Base-by-base conservation (phyloP, 345 rosid genomes). In the Brassica incana region DNA sequence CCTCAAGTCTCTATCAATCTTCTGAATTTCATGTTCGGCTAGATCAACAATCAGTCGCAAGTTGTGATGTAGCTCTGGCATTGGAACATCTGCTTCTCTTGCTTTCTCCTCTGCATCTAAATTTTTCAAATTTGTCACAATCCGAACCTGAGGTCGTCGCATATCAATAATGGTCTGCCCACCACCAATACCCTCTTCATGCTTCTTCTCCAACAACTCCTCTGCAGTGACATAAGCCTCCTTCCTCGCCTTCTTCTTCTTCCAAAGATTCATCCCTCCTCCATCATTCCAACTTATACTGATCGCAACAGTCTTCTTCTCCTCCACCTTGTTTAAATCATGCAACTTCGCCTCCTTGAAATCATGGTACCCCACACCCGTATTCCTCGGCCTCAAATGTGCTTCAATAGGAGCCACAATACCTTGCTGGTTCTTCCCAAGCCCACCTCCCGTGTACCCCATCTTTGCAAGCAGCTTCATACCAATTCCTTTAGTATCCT, bases 61-160 rank as follows among this genome's bases (percentile, higher is more conserved):
- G 83, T 94, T 92, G 80, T 94, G 92, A 80, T 92, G 99, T 78
- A 95, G 87, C 85, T 95, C 97, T 0, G 98, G 95, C 97, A 92
- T 91, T 0, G 97, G 97, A 82, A 95, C 86, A 87, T 95, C 91
- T 66, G 79, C 86, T 70, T 85, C 99, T 84, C 88, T 90, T 1
- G 95, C 97, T 78, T 92, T 86, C 81, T 91, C 97, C 74, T 92
- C 97, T 1, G 97, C 97, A 82, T 92, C 91, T 70, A 95, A 77
- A 80, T 92, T 91, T 82, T 92, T 97, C 86, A 95, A 85, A 81
- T 90, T 92, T 5, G 94, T 86, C 90, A 95, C 84, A 77, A 95
- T 86, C 77, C 97, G 81, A 71, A 88, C 92, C 38, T 92, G 97
- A 1, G 95, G 97, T 18, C 99, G 97, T 60, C 97, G 88, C 99